These are phyloP conservation scores for Cyclostephanos invisitatus DNA, from an alignment of 108 stramenopile species.

Conservation along the genomic window DNA sequence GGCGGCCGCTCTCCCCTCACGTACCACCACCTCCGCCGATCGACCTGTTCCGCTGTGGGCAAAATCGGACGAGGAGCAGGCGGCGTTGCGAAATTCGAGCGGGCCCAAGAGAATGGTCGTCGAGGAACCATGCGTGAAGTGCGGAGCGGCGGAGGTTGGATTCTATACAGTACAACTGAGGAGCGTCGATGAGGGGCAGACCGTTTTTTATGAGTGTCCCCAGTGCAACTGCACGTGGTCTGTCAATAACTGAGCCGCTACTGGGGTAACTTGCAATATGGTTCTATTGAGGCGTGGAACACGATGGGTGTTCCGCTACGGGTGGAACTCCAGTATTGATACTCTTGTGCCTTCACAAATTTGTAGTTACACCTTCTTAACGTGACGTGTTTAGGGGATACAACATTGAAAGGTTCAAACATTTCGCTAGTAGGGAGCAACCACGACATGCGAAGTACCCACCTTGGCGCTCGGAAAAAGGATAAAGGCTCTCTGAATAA, in stretches of 20 bases:
- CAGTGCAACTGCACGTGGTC: conserved; percentile 90
- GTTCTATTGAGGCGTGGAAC: neutral
- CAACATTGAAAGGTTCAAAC: too few species aligned
- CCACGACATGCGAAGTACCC: too few species aligned
- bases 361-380: neutral
- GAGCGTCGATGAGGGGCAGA: conserved; percentile 98
- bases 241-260: conserved; percentile 77
- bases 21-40: conserved; percentile 70
- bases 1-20: conserved; percentile 51
- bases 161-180: conserved; percentile 98
- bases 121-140: conserved; percentile 96
- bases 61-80: conserved; percentile 79
- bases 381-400: too few species aligned
- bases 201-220: conserved; percentile 99
- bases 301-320: too few species aligned
- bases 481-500: too few species aligned
- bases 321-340: neutral
- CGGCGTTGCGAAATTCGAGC: conserved; percentile 51
- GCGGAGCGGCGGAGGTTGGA: conserved; percentile 88
- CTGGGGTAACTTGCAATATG: neutral
- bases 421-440: too few species aligned
- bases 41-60: conserved; percentile 85
- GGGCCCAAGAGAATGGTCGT: conserved; percentile 89
- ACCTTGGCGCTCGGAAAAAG: too few species aligned
- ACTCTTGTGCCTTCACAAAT: neutral